These are phyloP conservation scores for Skeletonema potamos DNA, from an alignment of 108 stramenopile species.

Conservation along the genomic window DNA sequence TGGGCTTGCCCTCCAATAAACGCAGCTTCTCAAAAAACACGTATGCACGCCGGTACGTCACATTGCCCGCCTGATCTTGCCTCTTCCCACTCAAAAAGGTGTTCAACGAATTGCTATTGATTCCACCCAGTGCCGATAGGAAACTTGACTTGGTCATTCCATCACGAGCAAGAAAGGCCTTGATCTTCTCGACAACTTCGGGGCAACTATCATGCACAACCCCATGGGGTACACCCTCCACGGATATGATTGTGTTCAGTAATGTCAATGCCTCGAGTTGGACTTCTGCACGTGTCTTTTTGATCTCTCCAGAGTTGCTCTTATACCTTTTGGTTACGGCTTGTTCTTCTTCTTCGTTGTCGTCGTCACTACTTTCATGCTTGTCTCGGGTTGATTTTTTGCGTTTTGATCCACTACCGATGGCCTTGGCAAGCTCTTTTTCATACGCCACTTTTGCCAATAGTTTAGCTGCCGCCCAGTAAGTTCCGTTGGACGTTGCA, in stretches of 20 bases:
- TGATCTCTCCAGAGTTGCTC: background rate
- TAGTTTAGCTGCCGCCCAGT: conserved; percentile 16
- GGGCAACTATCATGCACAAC: conserved; percentile 45
- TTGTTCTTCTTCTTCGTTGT: background rate
- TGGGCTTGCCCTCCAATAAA: conserved; percentile 30
- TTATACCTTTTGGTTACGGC: background rate
- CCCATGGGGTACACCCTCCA: conserved; percentile 8
- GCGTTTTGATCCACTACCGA: conserved; percentile 5
- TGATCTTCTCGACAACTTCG: conserved; percentile 39
- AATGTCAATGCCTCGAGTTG: conserved; percentile 6
- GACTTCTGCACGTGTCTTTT: background rate
- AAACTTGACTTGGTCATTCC: conserved; percentile 32
- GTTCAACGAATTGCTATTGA: conserved; percentile 36
- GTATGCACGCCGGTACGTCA: conserved; percentile 26
- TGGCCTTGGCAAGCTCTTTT: conserved; percentile 2
- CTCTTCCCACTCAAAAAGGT: conserved; percentile 34
- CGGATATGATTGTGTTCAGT: conserved; percentile 6
- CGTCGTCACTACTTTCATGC: background rate
- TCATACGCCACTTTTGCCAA: conserved; percentile 3
- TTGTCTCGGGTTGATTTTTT: conserved; percentile 11
- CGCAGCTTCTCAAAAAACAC: conserved; percentile 51
- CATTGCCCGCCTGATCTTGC: conserved; percentile 46
- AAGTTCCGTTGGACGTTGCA: conserved; percentile 16
- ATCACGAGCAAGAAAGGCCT: conserved; percentile 25
- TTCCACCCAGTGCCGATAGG: conserved; percentile 7